Percentiles rank a stretch among this genome's conserved stretches.
Evolutionary conservation across 1,284 basidiomycete species (phyloP).

Genomic region (Boletus semigastroideus): DNA sequence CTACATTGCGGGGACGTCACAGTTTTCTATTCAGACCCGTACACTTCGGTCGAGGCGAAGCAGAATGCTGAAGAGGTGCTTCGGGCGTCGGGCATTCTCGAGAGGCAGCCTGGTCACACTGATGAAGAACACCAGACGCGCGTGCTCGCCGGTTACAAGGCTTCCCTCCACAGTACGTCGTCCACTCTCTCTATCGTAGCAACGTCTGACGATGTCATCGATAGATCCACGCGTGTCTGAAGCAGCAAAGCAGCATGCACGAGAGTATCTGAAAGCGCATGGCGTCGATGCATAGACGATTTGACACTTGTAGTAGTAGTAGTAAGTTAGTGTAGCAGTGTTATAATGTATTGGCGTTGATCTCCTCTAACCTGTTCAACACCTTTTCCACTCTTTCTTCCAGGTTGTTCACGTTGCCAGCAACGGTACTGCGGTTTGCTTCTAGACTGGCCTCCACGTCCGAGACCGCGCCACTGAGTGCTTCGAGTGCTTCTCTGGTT

Average conservation of each 20-base stretch:
- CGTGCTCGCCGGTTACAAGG: constrained; percentile 50
- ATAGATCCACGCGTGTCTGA: constrained; percentile 44
- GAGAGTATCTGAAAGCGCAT: constrained; percentile 39
- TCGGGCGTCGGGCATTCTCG: constrained; percentile 33
- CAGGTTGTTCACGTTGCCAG: constrained; percentile 68
- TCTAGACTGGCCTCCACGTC: constrained; percentile 75
- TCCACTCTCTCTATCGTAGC: rapidly evolving
- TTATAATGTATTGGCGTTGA: not conserved
- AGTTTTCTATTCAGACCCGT: constrained; percentile 31
- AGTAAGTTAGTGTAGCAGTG: not conserved
- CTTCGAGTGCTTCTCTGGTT: constrained; percentile 59
- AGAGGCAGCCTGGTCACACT: constrained; percentile 28
- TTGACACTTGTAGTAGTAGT: not conserved
- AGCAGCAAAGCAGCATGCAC: constrained; percentile 51
- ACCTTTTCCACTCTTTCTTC: constrained; percentile 38
- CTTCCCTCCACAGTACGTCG: constrained; percentile 44
- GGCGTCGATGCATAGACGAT: constrained; percentile 16
- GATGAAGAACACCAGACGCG: constrained; percentile 41
- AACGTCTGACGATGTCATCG: constrained; percentile 2
- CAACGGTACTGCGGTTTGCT: constrained; percentile 72
- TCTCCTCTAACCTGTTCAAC: constrained; percentile 25
- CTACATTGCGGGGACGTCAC: not conserved
- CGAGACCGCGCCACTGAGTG: constrained; percentile 67
- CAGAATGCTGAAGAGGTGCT: constrained; percentile 48
- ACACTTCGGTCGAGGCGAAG: constrained; percentile 48